These are phyloP conservation scores for Camptophora hylomeconis DNA, from an alignment of 2,329 filamentous ascomycete genomes.

Conservation along the genomic window DNA sequence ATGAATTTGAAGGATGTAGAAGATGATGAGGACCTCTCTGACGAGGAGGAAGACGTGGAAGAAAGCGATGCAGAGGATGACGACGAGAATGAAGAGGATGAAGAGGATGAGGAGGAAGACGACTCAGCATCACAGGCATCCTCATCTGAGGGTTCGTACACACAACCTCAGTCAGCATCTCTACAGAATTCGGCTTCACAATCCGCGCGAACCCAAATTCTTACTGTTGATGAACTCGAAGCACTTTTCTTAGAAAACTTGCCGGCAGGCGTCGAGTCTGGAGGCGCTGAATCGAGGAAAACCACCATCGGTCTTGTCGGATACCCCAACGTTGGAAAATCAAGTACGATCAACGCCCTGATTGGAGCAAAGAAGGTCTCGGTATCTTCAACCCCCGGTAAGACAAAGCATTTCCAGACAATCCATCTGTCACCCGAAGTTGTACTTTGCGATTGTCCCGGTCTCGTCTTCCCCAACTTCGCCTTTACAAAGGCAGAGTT, in stretches of 20 bases:
- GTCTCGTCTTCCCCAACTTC: slow-evolving; percentile 97
- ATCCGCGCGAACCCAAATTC: slow-evolving; percentile 59
- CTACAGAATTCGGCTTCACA: no score
- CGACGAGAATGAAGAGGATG: slow-evolving; percentile 24
- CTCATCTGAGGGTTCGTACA: slow-evolving; percentile 20
- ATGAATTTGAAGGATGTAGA: slow-evolving; percentile 16
- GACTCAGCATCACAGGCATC: slow-evolving; percentile 24
- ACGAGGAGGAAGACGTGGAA: slow-evolving; percentile 35
- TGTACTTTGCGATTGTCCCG: slow-evolving; percentile 91
- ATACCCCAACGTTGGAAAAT: slow-evolving; percentile 98
- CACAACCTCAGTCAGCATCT: slow-evolving; percentile 24
- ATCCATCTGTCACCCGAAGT: slow-evolving; percentile 85
- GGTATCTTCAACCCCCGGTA: slow-evolving; percentile 90
- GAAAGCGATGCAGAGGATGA: slow-evolving; percentile 33
- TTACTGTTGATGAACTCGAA: slow-evolving; percentile 88
- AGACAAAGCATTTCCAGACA: slow-evolving; percentile 99
- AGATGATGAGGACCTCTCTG: slow-evolving; percentile 21
- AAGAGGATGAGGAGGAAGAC: slow-evolving; percentile 21
- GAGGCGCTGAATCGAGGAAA: slow-evolving; percentile 45
- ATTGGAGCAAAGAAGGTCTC: slow-evolving; percentile 98
- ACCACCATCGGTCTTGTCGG: slow-evolving; percentile 87
- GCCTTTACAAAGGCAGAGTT: slow-evolving; percentile 92
- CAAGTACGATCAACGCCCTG: slow-evolving; percentile 97
- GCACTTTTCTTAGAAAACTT: slow-evolving; percentile 70
- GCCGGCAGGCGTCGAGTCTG: slow-evolving; percentile 31